Percentiles rank a stretch among this genome's conserved stretches.
These are phyloP conservation scores for Salvia sclarea DNA, from an alignment of 305 asterid genomes.

Conservation along the genomic window DNA sequence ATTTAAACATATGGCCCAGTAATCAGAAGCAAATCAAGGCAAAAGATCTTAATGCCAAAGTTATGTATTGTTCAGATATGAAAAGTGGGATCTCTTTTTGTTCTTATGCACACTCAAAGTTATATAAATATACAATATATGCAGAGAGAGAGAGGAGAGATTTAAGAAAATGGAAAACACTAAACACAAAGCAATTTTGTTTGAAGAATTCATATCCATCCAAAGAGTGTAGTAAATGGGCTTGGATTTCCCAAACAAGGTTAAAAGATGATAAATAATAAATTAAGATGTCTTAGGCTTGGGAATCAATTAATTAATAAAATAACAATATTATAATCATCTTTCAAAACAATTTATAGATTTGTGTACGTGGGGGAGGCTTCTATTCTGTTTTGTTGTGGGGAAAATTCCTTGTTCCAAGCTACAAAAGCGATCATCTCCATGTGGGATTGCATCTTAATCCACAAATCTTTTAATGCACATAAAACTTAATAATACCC, in stretches of 20 bases:
- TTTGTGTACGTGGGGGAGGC: slow-evolving; percentile 44
- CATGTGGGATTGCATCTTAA: slow-evolving; percentile 44
- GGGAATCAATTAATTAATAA: slow-evolving; percentile 13
- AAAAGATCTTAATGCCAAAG: slow-evolving; percentile 35
- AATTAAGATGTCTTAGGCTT: slow-evolving; percentile 6
- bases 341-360: slow-evolving; percentile 13
- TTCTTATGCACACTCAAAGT: slow-evolving; percentile 10
- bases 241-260: slow-evolving; percentile 23
- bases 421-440: slow-evolving; percentile 46
- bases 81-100: slow-evolving; percentile 25
- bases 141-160: not conserved
- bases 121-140: not conserved
- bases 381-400: slow-evolving; percentile 56
- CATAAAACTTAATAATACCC: slow-evolving; percentile 10
- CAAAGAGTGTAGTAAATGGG: slow-evolving; percentile 5
- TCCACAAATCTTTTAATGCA: slow-evolving; percentile 34
- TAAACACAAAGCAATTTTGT: not conserved
- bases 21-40: slow-evolving; percentile 36
- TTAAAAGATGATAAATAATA: slow-evolving; percentile 3
- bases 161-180: not conserved
- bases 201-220: not conserved
- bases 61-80: slow-evolving; percentile 14
- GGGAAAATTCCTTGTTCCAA: slow-evolving; percentile 38
- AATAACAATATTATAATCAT: not conserved
- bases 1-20: slow-evolving; percentile 34